These are phyloP conservation scores for Penicillium bialowiezense DNA, from an alignment of 495 filamentous ascomycete genomes.

Conservation along the genomic window DNA sequence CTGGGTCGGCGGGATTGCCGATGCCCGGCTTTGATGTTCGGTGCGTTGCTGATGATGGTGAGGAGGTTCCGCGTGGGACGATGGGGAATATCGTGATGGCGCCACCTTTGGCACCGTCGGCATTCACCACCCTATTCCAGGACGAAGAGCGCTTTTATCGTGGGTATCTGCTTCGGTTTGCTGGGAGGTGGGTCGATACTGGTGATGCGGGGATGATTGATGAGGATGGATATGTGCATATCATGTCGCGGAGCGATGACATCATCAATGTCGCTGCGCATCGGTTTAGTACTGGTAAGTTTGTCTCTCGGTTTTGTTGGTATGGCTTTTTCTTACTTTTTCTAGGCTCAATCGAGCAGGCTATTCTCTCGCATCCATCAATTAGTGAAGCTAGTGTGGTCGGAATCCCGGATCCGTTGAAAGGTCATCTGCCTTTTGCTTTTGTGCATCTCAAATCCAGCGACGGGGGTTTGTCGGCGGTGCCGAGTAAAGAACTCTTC, in stretches of 20 bases:
- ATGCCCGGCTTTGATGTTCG: slow-evolving; percentile 89
- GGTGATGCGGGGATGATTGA: slow-evolving; percentile 89
- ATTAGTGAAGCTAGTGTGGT: slow-evolving; percentile 83
- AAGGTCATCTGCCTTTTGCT: slow-evolving; percentile 89
- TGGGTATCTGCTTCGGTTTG: slow-evolving; percentile 76
- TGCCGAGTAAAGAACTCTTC: slow-evolving; percentile 52
- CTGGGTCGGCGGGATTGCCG: slow-evolving; percentile 83
- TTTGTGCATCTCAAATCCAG: slow-evolving; percentile 63
- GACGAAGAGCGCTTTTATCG: slow-evolving; percentile 82
- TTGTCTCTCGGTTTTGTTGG: background rate
- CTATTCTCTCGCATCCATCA: slow-evolving; percentile 72
- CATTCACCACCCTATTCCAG: slow-evolving; percentile 77
- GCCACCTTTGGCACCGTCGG: slow-evolving; percentile 79
- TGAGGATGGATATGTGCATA: slow-evolving; percentile 74
- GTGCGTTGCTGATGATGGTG: slow-evolving; percentile 76
- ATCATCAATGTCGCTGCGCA: slow-evolving; percentile 96
- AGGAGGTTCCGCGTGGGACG: slow-evolving; percentile 59
- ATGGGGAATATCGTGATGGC: slow-evolving; percentile 92
- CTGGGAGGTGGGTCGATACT: slow-evolving; percentile 80
- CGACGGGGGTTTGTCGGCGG: slow-evolving; percentile 28
- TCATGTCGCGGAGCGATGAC: slow-evolving; percentile 86
- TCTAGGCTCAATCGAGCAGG: slow-evolving; percentile 80
- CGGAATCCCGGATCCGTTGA: slow-evolving; percentile 77
- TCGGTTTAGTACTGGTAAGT: slow-evolving; percentile 78
- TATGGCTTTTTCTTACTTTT: background rate